Percentiles rank a stretch among this genome's conserved stretches.
phyloP scores from a whole-genome alignment of 805 yeast genomes.

The Millerago galiae region DNA sequence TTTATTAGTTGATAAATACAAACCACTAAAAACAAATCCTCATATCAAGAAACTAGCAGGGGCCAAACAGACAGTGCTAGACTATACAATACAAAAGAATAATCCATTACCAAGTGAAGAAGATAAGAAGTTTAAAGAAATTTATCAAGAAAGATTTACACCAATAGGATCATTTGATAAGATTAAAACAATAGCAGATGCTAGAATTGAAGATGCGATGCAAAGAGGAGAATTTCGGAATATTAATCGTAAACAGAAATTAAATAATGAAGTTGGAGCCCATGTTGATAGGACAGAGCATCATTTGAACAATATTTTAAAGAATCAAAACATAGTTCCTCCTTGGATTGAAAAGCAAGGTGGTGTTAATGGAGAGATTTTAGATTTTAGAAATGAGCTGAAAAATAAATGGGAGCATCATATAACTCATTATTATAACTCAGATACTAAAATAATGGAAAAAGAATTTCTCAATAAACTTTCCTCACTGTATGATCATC shows the following conservation, averaged over 20 bases:
- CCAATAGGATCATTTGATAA: conserved; percentile 33
- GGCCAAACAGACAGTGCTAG: conserved; percentile 63
- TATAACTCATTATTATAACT: conserved; percentile 7
- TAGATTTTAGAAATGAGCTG: conserved; percentile 39
- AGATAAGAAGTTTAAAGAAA: conserved; percentile 42
- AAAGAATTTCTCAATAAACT: conserved; percentile 14
- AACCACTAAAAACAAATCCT: conserved; percentile 28
- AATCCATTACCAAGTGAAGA: conserved; percentile 28
- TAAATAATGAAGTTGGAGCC: conserved; percentile 40
- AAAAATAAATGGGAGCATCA: conserved; percentile 33
- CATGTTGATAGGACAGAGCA: conserved; percentile 66
- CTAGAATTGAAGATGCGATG: conserved; percentile 68
- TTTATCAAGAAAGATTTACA: conserved; percentile 56
- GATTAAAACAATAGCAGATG: conserved; percentile 65
- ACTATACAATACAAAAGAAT: conserved; percentile 41
- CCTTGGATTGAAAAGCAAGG: conserved; percentile 87
- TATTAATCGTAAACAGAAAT: conserved; percentile 58
- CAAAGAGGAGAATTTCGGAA: conserved; percentile 62
- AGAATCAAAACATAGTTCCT: conserved; percentile 71
- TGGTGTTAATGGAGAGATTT: conserved; percentile 43
- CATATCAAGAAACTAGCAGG: conserved; percentile 36
- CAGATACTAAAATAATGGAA: conserved; percentile 10
- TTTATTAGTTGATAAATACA: conserved; percentile 49
- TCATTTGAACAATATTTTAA: conserved; percentile 71
- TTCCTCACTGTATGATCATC: conserved; percentile 21